Percentiles rank a stretch among this genome's conserved stretches.
Conservation (phyloP, 495 filamentous ascomycete species). For the Lindgomyces ingoldianus region DNA sequence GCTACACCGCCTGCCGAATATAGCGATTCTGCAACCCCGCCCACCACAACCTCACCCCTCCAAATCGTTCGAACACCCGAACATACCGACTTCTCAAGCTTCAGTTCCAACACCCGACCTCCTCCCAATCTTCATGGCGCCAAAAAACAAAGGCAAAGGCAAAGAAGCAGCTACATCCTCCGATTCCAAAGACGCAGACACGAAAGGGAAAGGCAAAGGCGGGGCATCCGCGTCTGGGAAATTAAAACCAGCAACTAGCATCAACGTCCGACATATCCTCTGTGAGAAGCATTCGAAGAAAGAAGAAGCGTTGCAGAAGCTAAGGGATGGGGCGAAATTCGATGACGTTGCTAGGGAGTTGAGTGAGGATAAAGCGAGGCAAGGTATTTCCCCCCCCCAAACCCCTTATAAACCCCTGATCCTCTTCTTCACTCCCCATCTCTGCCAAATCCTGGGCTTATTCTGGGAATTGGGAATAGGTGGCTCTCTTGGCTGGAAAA, state of each 20-base stretch:
- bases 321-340: slow-evolving; percentile 76
- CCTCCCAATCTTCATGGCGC: slow-evolving; percentile 47
- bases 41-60: too few relatives aligned
- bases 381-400: slow-evolving; percentile 65
- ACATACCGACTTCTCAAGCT: too few relatives aligned
- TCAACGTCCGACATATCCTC: slow-evolving; percentile 88
- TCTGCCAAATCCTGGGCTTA: background rate
- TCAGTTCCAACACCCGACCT: background rate
- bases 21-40: too few relatives aligned
- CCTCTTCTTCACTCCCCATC: too few relatives aligned
- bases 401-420: too few relatives aligned
- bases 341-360: slow-evolving; percentile 85
- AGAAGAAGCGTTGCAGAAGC: slow-evolving; percentile 80
- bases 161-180: too few relatives aligned
- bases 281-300: slow-evolving; percentile 88
- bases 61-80: too few relatives aligned
- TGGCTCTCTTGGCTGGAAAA: slow-evolving; percentile 82
- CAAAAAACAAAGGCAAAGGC: slow-evolving; percentile 57
- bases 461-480: slow-evolving; percentile 49
- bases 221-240: slow-evolving; percentile 54
- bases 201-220: slow-evolving; percentile 44
- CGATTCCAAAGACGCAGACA: slow-evolving; percentile 37
- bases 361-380: slow-evolving; percentile 85
- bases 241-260: slow-evolving; percentile 72
- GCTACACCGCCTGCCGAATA: too few relatives aligned